Evolutionary conservation across 176 grass and related monocot genomes (phyloP).

Genomic region (Raddia distichophylla): DNA sequence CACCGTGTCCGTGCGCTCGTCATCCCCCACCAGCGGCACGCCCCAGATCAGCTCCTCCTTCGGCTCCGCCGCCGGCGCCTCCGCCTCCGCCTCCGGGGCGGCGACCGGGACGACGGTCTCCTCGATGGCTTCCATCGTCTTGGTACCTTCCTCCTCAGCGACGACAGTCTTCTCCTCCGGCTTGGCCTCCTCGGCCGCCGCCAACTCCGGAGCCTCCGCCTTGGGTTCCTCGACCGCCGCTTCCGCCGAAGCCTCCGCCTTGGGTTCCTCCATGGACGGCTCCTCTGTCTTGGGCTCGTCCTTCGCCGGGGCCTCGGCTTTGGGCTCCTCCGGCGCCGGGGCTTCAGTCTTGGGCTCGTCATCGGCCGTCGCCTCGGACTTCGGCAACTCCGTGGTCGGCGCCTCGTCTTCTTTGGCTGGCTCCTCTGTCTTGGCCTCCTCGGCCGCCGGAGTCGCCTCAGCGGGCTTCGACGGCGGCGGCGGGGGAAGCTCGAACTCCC

Average conservation of each 20-base stretch:
- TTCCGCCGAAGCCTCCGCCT: constrained; percentile 18
- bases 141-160: constrained; percentile 21
- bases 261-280: constrained; percentile 19
- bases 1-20: constrained; percentile 81
- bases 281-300: constrained; percentile 12
- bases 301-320: constrained; percentile 2
- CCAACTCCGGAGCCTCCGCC: neutral
- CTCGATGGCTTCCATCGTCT: constrained; percentile 38
- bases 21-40: constrained; percentile 54
- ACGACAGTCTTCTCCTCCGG: constrained; percentile 20
- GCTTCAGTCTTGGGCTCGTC: constrained; percentile 18
- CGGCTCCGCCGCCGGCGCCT: neutral
- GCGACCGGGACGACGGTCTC: constrained; percentile 27
- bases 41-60: constrained; percentile 63
- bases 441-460: neutral
- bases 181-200: constrained; percentile 39
- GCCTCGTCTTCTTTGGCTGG: constrained; percentile 14
- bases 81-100: neutral
- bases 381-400: neutral
- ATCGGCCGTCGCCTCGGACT: constrained; percentile 5
- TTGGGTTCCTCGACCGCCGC: constrained; percentile 37
- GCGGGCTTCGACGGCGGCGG: constrained; percentile 1
- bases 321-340: neutral
- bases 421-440: constrained; percentile 32
- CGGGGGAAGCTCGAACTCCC: constrained; percentile 51